Evolutionary conservation across 1,284 basidiomycete genomes (phyloP).

Genomic region (Ustilago loliicola): DNA sequence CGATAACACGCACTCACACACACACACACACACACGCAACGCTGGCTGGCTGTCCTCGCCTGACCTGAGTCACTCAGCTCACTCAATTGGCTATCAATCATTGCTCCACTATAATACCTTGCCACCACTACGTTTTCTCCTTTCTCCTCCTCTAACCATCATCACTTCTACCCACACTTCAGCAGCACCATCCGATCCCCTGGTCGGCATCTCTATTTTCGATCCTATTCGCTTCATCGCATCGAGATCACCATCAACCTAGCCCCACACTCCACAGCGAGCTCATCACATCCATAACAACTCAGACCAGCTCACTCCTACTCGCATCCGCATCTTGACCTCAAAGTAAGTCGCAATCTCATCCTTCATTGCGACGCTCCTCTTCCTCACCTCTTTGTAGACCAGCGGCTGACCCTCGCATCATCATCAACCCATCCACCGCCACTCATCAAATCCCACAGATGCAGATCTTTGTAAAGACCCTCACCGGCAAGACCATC

Average conservation of each 20-base stretch:
- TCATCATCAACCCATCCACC: neutral
- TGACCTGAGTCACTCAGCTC: conserved; percentile 42
- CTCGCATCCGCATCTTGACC: conserved; percentile 16
- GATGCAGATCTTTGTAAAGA: conserved; percentile 62
- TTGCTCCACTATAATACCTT: conserved; percentile 33
- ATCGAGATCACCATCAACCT: neutral
- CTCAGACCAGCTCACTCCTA: neutral
- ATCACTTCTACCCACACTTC: conserved; percentile 30
- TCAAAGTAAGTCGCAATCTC: conserved; percentile 29
- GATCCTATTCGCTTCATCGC: conserved; percentile 1
- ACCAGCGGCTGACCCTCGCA: conserved; percentile 6
- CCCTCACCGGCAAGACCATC: conserved; percentile 72
- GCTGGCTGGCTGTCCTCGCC: conserved; percentile 22
- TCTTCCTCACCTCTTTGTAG: neutral
- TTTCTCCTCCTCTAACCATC: conserved; percentile 57
- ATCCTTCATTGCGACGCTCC: neutral
- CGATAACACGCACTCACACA: conserved; percentile 10
- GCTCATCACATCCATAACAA: neutral
- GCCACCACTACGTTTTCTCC: conserved; percentile 12
- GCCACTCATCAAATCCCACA: neutral
- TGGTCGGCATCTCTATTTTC: conserved; percentile 12
- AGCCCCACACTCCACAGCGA: conserved; percentile 1
- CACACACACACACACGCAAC: conserved; percentile 13
- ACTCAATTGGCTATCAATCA: neutral
- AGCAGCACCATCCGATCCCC: neutral